These are phyloP conservation scores for Trichosporon sp. DNA, from an alignment of 1,284 basidiomycete genomes.

Conservation along the genomic window DNA sequence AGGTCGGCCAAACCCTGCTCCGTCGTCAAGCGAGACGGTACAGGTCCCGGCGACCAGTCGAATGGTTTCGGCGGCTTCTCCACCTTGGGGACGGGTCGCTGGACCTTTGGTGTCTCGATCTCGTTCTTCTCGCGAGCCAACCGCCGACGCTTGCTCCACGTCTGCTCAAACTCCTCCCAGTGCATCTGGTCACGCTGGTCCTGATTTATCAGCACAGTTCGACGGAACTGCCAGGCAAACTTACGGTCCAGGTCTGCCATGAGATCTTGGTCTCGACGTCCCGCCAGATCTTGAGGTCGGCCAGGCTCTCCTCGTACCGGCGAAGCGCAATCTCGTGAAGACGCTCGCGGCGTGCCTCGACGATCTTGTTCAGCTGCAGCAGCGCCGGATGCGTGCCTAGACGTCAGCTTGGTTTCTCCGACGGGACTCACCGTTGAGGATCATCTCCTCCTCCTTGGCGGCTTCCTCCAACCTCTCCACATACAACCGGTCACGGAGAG, in stretches of 20 bases:
- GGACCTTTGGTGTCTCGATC: conserved; percentile 52
- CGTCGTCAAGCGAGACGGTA: conserved; percentile 28
- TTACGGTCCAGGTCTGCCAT: conserved; percentile 54
- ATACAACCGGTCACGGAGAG: conserved; percentile 56
- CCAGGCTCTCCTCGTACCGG: conserved; percentile 47
- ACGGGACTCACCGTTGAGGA: conserved; percentile 51
- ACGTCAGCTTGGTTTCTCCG: neutral
- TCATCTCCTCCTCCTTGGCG: conserved; percentile 55
- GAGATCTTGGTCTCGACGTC: conserved; percentile 48
- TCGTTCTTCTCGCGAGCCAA: conserved; percentile 55
- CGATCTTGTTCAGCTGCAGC: conserved; percentile 49
- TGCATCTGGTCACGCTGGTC: conserved; percentile 48
- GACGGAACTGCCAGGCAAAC: conserved; percentile 15
- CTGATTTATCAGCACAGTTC: conserved; percentile 23
- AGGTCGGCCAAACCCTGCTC: conserved; percentile 41
- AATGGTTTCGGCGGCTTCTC: conserved; percentile 27
- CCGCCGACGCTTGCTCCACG: conserved; percentile 52
- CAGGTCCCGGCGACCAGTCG: conserved; percentile 43
- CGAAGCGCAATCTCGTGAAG: conserved; percentile 45
- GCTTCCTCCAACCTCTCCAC: conserved; percentile 57
- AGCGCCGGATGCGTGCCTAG: conserved; percentile 55
- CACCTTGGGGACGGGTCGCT: conserved; percentile 38
- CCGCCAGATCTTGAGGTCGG: conserved; percentile 48
- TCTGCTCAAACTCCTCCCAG: conserved; percentile 53
- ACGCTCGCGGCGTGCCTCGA: conserved; percentile 38